Evolutionary conservation across 352 stramenopile genomes (phyloP).

Genomic region (Thalassiosira sp.): DNA sequence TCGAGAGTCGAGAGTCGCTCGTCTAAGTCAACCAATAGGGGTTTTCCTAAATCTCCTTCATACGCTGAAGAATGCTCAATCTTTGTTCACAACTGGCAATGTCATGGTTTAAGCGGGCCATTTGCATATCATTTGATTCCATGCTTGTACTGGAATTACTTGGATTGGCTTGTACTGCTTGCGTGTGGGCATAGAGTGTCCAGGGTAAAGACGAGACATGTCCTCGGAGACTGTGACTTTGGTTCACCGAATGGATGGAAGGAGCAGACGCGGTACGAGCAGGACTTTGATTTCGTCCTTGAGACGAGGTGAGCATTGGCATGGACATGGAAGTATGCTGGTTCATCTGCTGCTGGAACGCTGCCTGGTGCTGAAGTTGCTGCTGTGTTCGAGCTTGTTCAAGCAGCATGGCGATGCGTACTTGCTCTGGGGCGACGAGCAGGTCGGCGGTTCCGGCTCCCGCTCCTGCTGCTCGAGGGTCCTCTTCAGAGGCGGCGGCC

Average conservation of each 20-base stretch:
- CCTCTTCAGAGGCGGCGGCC: not conserved
- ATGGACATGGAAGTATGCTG: constrained; percentile 3
- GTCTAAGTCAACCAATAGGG: not conserved
- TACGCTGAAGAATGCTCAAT: not conserved
- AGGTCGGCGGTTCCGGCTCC: not conserved
- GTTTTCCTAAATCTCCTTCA: not conserved
- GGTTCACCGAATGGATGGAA: not conserved
- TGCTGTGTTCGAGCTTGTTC: not conserved
- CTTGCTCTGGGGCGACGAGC: constrained; percentile 4
- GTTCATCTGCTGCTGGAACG: constrained; percentile 4
- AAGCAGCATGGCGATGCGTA: not conserved
- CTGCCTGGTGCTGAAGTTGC: not conserved
- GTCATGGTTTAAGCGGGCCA: not conserved
- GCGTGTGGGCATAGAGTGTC: not conserved
- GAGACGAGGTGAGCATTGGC: not conserved
- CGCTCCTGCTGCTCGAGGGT: not conserved
- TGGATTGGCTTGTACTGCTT: not conserved
- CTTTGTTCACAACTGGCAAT: not conserved
- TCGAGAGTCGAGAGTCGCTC: no score
- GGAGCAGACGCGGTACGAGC: not conserved
- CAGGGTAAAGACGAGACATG: no score
- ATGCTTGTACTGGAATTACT: not conserved
- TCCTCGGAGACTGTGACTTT: no score
- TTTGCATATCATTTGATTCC: no score
- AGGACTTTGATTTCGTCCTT: not conserved